Evolutionary conservation across 2,329 filamentous ascomycete species (phyloP).

Genomic region (Ophiostoma quercus): DNA sequence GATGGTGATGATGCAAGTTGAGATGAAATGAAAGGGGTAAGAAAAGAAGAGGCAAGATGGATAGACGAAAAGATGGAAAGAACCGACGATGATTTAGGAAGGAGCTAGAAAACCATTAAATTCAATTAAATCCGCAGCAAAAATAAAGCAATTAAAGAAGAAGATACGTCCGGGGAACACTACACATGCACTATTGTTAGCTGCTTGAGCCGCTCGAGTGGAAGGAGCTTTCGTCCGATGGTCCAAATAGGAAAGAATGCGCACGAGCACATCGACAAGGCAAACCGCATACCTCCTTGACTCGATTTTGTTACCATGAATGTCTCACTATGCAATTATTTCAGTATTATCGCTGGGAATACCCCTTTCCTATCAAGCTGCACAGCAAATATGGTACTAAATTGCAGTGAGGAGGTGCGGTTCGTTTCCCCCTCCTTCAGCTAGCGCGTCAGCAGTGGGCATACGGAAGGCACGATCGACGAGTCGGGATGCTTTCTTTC

Average conservation of each 20-base stretch:
- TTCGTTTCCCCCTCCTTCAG: neutral
- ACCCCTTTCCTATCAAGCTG: neutral
- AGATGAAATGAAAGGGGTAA: neutral
- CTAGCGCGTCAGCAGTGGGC: neutral
- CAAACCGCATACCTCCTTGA: neutral
- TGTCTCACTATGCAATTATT: neutral
- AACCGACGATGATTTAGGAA: neutral
- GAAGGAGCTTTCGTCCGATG: neutral
- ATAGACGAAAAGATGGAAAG: neutral
- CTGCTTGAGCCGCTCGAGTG: neutral
- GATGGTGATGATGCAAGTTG: neutral
- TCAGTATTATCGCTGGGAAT: neutral
- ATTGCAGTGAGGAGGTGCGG: neutral
- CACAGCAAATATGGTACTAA: neutral
- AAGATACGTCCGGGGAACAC: neutral
- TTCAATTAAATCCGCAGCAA: neutral
- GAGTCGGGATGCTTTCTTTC: neutral
- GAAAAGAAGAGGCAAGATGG: neutral
- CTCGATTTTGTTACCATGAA: neutral
- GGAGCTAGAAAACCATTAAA: constrained; percentile 1
- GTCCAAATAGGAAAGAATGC: neutral
- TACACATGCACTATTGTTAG: neutral
- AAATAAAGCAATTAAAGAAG: neutral
- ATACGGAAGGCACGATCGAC: constrained; percentile 11
- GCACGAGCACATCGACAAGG: neutral